Percentiles rank a stretch among this genome's conserved stretches.
phyloP scores from a whole-genome alignment of 2,329 filamentous ascomycete genomes.

The Camillea tinctor region DNA sequence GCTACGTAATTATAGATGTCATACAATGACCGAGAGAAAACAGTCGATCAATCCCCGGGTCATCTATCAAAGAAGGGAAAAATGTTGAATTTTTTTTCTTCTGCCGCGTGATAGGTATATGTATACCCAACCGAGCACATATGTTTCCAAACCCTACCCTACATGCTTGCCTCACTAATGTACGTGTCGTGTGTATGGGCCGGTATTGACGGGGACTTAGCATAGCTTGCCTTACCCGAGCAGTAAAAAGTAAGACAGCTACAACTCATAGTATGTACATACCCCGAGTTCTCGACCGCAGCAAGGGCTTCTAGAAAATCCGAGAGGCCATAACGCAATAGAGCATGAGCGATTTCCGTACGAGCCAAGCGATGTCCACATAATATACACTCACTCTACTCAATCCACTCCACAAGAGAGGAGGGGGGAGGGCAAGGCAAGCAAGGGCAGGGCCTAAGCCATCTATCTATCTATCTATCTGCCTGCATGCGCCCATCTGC shows the following conservation, averaged over 20 bases:
- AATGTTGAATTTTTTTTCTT: background rate
- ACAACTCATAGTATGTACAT: no score
- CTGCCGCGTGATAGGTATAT: background rate
- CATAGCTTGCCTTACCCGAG: background rate
- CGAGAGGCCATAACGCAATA: background rate
- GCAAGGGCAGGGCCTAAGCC: background rate
- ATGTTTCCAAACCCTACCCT: background rate
- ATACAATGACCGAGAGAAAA: background rate
- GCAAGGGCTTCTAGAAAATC: background rate
- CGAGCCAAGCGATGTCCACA: background rate
- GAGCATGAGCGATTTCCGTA: background rate
- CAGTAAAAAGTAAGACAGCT: background rate
- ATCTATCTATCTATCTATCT: background rate
- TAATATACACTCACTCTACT: no score
- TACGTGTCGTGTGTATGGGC: background rate
- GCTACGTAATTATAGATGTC: background rate
- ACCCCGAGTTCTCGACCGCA: background rate
- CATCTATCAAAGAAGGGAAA: background rate
- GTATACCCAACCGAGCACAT: background rate
- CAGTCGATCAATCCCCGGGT: no score
- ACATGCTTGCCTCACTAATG: no score
- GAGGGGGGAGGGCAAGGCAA: background rate
- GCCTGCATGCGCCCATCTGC: background rate
- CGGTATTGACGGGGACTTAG: background rate
- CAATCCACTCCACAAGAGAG: no score